Base-by-base conservation (phyloP, 176 grass and related monocot genomes). In the Areca catechu region DNA sequence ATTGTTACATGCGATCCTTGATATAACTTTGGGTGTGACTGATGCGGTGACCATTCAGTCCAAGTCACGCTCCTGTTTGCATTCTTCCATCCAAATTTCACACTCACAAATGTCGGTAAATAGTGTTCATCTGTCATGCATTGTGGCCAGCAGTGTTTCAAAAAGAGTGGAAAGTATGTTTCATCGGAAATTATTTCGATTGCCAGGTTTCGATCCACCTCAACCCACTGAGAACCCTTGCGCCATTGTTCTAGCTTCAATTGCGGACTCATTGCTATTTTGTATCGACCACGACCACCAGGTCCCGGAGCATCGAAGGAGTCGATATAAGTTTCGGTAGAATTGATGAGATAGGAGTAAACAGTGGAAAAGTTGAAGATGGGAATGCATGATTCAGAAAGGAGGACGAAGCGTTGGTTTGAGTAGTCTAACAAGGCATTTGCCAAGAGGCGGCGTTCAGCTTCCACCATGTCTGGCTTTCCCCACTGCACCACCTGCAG, bases 371-470 rank as follows among this genome's bases (percentile, higher is more conserved):
- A 71, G 72, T 76, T 58, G 59, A 76, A 82, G 60, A 82, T 15
- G 10, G 79, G 79, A 10, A 82, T 67, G 67, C 79, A 82, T 48
- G 79, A 16, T 30, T 82, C 79, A 4, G 79, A 76, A 60, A 72
- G 55, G 7, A 82, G 67, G 21, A 82, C 67, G 19, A 76, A 82
- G 24, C 67, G 66, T 47, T 67, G 47, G 17, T 82, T 72, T 16
- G 72, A 71, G 48, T 59, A 56, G 21, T 82, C 73, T 47, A 82
- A 67, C 9, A 76, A 49, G 1, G 79, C 73, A 12, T 76, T 76
- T 24, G 66, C 72, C 20, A 82, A 4, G 27, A 81, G 58, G 16
- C 71, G 65, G 22, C 78, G 71, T 51, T 81, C 78, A 3, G 71
- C 71, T 50, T 71, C 66, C 6, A 82, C 49, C 66, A 82, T 56